Conservation (phyloP, 495 filamentous ascomycete species). For the Xylaria curta region DNA sequence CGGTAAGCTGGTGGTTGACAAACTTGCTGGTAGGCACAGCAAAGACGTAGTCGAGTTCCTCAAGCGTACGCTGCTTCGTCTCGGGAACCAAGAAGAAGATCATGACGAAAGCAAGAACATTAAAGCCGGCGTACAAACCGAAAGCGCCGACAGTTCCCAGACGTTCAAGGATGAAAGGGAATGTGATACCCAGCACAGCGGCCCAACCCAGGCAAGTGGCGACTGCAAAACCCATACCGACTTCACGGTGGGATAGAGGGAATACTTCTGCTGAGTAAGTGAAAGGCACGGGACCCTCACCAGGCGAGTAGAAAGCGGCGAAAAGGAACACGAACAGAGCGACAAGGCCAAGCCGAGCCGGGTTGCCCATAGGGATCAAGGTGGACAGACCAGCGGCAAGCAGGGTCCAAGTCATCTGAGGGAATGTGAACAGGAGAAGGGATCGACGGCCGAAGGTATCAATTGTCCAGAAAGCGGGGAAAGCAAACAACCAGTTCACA, state of each 20-base stretch:
- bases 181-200: constrained; percentile 67
- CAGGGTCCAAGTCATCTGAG: constrained; percentile 81
- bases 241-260: constrained; percentile 74
- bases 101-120: constrained; percentile 66
- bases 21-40: constrained; percentile 71
- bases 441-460: constrained; percentile 81
- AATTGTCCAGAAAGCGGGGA: constrained; percentile 83
- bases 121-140: constrained; percentile 66
- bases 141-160: constrained; percentile 63
- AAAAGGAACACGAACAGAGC: constrained; percentile 77
- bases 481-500: constrained; percentile 84
- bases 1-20: constrained; percentile 66
- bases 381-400: constrained; percentile 75
- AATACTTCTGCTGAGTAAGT: constrained; percentile 82
- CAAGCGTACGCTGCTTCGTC: constrained; percentile 71
- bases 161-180: constrained; percentile 65
- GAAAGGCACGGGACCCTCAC: constrained; percentile 84
- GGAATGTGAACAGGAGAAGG: constrained; percentile 84
- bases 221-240: constrained; percentile 77
- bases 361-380: constrained; percentile 63
- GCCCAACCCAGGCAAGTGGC: constrained; percentile 74
- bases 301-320: constrained; percentile 75
- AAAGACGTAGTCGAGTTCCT: constrained; percentile 87
- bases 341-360: constrained; percentile 53
- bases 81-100: constrained; percentile 73